A percentile compares a stretch with the other conserved stretches of the same genome.
These are phyloP conservation scores for Penicillium sp. DNA, from an alignment of 2,329 filamentous ascomycete species.

Conservation along the genomic window DNA sequence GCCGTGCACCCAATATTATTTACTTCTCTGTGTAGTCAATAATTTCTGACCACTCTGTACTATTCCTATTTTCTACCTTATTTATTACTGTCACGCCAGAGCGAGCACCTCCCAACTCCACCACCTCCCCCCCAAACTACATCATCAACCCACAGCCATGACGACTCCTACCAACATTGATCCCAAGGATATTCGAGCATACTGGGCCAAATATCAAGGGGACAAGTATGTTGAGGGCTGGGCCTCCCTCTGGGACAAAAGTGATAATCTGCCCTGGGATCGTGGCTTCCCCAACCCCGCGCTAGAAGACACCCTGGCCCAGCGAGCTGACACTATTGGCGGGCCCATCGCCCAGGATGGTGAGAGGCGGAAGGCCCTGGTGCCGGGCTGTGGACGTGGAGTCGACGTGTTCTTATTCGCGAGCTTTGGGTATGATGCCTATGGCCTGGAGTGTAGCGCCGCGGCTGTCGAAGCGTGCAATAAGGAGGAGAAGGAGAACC, in stretches of 20 bases:
- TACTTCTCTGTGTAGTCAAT: slow-evolving; percentile 12
- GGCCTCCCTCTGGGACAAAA: slow-evolving; percentile 59
- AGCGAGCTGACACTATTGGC: slow-evolving; percentile 42
- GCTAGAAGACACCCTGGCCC: slow-evolving; percentile 55
- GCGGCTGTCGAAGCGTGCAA: slow-evolving; percentile 48
- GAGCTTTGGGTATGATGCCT: slow-evolving; percentile 74
- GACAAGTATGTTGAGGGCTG: slow-evolving; percentile 52
- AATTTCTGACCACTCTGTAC: slow-evolving; percentile 11
- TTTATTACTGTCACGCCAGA: slow-evolving; percentile 9
- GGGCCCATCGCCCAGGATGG: slow-evolving; percentile 29
- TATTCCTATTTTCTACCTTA: slow-evolving; percentile 3
- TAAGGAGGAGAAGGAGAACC: slow-evolving; percentile 36
- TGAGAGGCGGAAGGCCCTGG: slow-evolving; percentile 61
- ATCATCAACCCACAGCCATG: slow-evolving; percentile 14
- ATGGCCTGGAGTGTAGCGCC: slow-evolving; percentile 69
- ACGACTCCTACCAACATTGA: slow-evolving; percentile 20
- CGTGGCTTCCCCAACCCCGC: slow-evolving; percentile 61
- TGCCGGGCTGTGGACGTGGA: slow-evolving; percentile 80
- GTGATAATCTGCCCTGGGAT: slow-evolving; percentile 61
- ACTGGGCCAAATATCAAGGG: slow-evolving; percentile 47
- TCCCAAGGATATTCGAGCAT: slow-evolving; percentile 33
- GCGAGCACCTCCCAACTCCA: neutral
- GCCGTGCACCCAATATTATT: slow-evolving; percentile 12
- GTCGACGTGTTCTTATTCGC: slow-evolving; percentile 78
- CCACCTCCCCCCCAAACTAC: slow-evolving; percentile 2